Base-by-base conservation (phyloP, 768 basidiomycete genomes). In the Russula dissimulans region DNA sequence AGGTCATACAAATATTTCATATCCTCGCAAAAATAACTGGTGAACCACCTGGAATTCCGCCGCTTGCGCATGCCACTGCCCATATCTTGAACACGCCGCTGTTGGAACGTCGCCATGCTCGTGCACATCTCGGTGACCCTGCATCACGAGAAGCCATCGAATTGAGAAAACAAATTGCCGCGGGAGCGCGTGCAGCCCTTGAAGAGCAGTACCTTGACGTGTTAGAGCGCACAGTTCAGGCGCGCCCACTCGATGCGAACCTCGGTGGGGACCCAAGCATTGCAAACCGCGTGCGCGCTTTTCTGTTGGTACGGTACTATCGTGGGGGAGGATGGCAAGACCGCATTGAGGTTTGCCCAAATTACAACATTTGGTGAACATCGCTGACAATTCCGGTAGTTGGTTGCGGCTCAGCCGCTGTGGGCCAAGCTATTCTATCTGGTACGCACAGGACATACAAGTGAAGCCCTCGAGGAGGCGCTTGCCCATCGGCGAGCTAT, bases 361-460 rank as follows among this genome's bases (percentile, higher is more conserved):
- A 50, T 17, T 42, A 45, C 39, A 18, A 7, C 50, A 34, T 38
- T 22, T 29, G 5, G 4, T 42, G 11, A 17, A 3, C 15, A 14
- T 3, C 36, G n/a, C 38, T 56, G 39, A 61, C 5, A n/a, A 14
- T 39, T 36, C n/a, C 14, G 8, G 17, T 56, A 95, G 89, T 75
- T 93, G 60, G 83, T 95, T 26, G 85, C 88, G 57, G 89, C 89
- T 10, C 87, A 89, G 67, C 91, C 94, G 1, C 66, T 98, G 12
- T 99, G 94, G 93, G 95, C 95, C 10, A 86, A 91, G 59, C 70
- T 95, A n/a, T 97, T 91, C 73, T 95, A 88, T 74, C 81, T 99
- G 15, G 78, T 99, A 10, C 84, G 95, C 29, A 87, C 87, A 1
- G 95, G 95, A 0, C 86, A 94, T 70, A 70, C 78, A 6, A 77